Base-by-base conservation (phyloP, 441 rosid species). In the Euphorbia celastroides region DNA sequence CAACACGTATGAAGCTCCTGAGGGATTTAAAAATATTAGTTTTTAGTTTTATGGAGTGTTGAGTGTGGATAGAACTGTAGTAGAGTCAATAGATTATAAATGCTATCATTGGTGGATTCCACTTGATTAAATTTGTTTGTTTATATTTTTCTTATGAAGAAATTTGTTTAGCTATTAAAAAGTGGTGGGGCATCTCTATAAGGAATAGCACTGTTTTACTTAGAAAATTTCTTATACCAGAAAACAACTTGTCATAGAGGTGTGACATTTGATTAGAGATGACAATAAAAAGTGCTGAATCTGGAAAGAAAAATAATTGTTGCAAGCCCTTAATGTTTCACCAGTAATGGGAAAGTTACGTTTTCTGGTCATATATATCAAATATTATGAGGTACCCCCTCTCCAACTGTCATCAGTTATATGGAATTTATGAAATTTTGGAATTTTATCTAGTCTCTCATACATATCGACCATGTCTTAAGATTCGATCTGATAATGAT, bases 131-230 rank as follows among this genome's bases (percentile, higher is more conserved):
- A 68, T 48, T 25, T n/a, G n/a, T n/a, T n/a, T n/a, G n/a, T n/a
- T n/a, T n/a, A n/a, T n/a, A n/a, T n/a, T n/a, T n/a, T n/a, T n/a
- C n/a, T n/a, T n/a, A n/a, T n/a, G n/a, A n/a, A n/a, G 56, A 7
- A 27, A 48, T 23, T 55, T 72, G 60, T 46, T 69, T 73, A 38
- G 31, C 38, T 30, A 46, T 28, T 26, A 19, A 69, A 16, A 12
- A 62, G 30, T 57, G 72, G 72, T 58, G 69, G 72, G 70, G 16
- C 30, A 72, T 72, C 2, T 38, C 1, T 13, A 31, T 11, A 57
- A 9, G 46, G 20, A 44, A 60, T 67, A 63, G 66, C 79, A 75
- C 70, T 69, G 46, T 27, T 65, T 32, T 71, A 72, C 57, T 70
- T 72, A 63, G 51, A 23, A 3, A 65, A 30, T 32, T 69, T 69